Evolutionary conservation across 139 green algal genomes (phyloP).

Genomic region (Chlorella sorokiniana): DNA sequence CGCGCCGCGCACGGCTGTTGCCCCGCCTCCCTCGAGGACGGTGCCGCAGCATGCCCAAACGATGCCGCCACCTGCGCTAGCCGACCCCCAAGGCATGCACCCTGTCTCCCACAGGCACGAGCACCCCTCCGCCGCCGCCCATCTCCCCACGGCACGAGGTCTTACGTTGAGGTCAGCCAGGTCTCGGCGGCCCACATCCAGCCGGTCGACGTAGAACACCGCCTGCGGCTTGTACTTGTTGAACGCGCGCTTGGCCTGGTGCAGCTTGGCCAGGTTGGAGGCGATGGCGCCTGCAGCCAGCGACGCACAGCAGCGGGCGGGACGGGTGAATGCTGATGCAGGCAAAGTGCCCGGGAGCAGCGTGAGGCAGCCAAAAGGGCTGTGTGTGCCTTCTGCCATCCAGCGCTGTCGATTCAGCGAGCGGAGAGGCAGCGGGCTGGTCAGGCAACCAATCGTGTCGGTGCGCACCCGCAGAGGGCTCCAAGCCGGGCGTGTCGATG

Average conservation of each 20-base stretch:
- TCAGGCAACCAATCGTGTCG: neutral
- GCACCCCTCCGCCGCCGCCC: neutral
- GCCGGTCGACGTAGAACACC: conserved; percentile 83
- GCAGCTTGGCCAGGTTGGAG: conserved; percentile 63
- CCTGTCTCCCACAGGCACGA: neutral
- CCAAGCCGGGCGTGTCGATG: conserved; percentile 85
- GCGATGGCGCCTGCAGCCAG: conserved; percentile 27
- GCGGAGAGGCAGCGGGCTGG: neutral
- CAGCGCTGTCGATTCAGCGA: no score
- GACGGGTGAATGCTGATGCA: no score
- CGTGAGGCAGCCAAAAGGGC: neutral
- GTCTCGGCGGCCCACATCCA: conserved; percentile 58
- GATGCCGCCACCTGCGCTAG: no score
- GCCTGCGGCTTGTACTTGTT: conserved; percentile 71
- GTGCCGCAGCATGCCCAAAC: neutral
- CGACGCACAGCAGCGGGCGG: neutral
- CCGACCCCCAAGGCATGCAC: neutral
- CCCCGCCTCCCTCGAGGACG: no score
- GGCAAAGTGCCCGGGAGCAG: no score
- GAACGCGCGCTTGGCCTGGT: conserved; percentile 36
- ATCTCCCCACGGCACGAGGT: neutral
- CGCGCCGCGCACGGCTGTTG: no score
- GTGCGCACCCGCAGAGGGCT: conserved; percentile 41
- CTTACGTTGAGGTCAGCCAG: conserved; percentile 33
- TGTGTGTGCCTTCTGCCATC: no score